Conservation (phyloP, 768 basidiomycete species). For the Polyporus arcularius region DNA sequence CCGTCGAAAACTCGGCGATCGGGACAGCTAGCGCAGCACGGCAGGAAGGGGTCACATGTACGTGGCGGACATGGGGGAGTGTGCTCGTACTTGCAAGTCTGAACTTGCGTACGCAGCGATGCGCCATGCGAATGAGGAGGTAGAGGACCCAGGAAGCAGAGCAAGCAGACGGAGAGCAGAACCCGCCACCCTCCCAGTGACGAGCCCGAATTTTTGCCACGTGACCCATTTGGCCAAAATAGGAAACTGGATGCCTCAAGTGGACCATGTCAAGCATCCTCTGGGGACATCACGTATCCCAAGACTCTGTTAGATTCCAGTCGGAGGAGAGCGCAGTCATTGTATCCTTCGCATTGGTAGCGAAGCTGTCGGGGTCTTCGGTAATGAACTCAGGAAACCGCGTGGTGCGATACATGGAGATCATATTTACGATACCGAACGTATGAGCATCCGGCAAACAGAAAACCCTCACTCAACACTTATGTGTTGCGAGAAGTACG, state of each 20-base stretch:
- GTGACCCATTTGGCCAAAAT: slow-evolving; percentile 2
- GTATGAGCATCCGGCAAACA: too few species aligned
- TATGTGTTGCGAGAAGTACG: too few species aligned
- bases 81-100: slow-evolving; percentile 12
- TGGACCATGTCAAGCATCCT: background rate
- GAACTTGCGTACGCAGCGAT: slow-evolving; percentile 18
- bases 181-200: background rate
- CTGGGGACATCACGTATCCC: background rate
- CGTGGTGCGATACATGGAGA: too few species aligned
- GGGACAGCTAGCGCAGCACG: slow-evolving; percentile 10
- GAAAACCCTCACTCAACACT: too few species aligned
- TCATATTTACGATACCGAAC: too few species aligned
- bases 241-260: background rate
- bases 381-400: too few species aligned
- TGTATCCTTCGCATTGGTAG: too few species aligned
- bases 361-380: too few species aligned
- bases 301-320: background rate
- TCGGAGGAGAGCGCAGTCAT: too few species aligned
- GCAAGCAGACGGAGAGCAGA: background rate
- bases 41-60: slow-evolving; percentile 8
- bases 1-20: background rate
- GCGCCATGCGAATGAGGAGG: slow-evolving; percentile 11
- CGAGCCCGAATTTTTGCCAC: slow-evolving; percentile 14
- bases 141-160: background rate
- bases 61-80: slow-evolving; percentile 4